A percentile compares a stretch with the other conserved stretches of the same genome.
Conservation (phyloP, 2,329 filamentous ascomycete species). For the Sarocladium kiliense region DNA sequence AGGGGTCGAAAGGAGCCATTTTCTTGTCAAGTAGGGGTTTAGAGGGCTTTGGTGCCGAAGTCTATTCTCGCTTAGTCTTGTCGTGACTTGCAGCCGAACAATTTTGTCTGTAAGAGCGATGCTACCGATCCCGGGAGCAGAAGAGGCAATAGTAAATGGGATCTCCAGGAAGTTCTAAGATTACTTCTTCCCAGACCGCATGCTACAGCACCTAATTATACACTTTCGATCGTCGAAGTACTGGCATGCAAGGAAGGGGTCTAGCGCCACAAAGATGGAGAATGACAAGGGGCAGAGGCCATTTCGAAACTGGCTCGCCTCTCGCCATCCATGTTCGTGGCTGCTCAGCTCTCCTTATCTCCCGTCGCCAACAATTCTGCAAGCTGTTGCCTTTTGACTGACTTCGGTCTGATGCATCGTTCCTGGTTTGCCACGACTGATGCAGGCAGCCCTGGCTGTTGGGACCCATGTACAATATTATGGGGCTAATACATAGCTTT, state of each 20-base stretch:
- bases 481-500: too few species aligned
- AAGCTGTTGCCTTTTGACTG: background rate
- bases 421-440: background rate
- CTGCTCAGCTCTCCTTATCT: background rate
- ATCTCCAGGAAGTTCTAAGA: background rate
- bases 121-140: too few species aligned
- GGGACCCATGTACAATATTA: too few species aligned
- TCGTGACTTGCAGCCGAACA: background rate
- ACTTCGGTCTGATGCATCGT: background rate
- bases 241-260: too few species aligned
- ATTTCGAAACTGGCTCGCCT: background rate
- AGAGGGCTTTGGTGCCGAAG: background rate
- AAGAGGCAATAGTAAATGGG: too few species aligned
- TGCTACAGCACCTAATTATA: background rate
- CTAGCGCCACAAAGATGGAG: background rate
- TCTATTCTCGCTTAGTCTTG: background rate
- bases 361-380: background rate
- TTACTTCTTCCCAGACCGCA: background rate
- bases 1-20: conserved; percentile 12
- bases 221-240: background rate
- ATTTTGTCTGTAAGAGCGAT: background rate
- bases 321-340: background rate
- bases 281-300: background rate
- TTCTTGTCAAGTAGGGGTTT: background rate
- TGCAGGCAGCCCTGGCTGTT: too few species aligned